These are phyloP conservation scores for Cardamine chenopodiifolia DNA, from an alignment of 345 rosid species.

Conservation along the genomic window DNA sequence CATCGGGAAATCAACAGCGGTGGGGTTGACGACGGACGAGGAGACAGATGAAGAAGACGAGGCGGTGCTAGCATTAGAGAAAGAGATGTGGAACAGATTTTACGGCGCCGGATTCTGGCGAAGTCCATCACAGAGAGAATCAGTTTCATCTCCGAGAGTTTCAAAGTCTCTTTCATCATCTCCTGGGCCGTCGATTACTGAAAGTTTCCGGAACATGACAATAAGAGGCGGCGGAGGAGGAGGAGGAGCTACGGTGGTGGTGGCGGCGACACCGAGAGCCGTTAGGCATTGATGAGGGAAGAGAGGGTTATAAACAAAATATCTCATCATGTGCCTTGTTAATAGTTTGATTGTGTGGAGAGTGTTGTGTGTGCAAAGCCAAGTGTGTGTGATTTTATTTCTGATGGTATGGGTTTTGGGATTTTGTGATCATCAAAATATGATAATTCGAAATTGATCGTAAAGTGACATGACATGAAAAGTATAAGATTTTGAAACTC, in stretches of 20 bases:
- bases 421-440: conserved; percentile 17
- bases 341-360: conserved; percentile 24
- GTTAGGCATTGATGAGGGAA: conserved; percentile 27
- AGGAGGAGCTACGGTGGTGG: conserved; percentile 21
- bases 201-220: conserved; percentile 7
- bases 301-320: neutral
- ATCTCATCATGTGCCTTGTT: conserved; percentile 4
- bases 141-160: conserved; percentile 32
- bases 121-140: conserved; percentile 59
- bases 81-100: conserved; percentile 69
- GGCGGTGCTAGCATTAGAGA: conserved; percentile 54
- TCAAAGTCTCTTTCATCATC: conserved; percentile 25
- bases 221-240: conserved; percentile 5
- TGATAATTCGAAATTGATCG: neutral
- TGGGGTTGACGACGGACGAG: conserved; percentile 40
- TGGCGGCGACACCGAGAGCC: conserved; percentile 28
- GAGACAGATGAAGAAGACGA: conserved; percentile 40
- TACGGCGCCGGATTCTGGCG: conserved; percentile 72
- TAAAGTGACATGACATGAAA: conserved; percentile 10
- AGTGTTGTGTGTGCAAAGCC: neutral
- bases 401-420: conserved; percentile 15
- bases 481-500: conserved; percentile 4
- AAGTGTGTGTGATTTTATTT: conserved; percentile 24
- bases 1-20: conserved; percentile 25
- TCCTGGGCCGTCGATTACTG: conserved; percentile 33